Conservation (phyloP, 495 filamentous ascomycete genomes). For the Trichocladium uniseriatum region DNA sequence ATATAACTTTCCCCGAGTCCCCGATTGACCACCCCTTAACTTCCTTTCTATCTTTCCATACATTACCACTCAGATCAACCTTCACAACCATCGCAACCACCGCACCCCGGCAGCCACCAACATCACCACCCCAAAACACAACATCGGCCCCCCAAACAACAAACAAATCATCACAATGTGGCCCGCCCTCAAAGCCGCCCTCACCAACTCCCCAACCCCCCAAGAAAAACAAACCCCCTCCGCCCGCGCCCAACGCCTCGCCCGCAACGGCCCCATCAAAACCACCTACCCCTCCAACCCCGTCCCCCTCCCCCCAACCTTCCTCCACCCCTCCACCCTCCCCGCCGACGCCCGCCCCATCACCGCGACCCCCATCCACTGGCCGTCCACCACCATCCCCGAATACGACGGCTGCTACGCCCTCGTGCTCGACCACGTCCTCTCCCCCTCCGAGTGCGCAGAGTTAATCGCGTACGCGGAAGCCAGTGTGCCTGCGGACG, state of each 20-base stretch:
- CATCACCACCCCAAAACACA: background rate
- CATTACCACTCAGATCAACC: too few relatives aligned
- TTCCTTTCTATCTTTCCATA: too few relatives aligned
- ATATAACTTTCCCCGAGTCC: too few relatives aligned
- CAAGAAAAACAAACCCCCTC: too few relatives aligned
- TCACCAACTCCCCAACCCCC: background rate
- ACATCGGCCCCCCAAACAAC: background rate
- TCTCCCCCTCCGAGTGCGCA: slow-evolving; percentile 52
- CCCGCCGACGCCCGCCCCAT: slow-evolving; percentile 16
- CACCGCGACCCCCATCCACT: slow-evolving; percentile 41
- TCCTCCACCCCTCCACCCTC: slow-evolving; percentile 19
- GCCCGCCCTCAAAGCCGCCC: background rate
- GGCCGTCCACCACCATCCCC: slow-evolving; percentile 39
- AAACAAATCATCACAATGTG: background rate
- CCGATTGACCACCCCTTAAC: too few relatives aligned
- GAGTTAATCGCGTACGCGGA: slow-evolving; percentile 51
- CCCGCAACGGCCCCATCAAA: background rate
- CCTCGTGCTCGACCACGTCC: slow-evolving; percentile 53
- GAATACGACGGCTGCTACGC: slow-evolving; percentile 50
- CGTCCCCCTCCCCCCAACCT: slow-evolving; percentile 24
- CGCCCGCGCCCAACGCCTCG: background rate
- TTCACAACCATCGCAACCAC: too few relatives aligned
- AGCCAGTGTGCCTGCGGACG: slow-evolving; percentile 27
- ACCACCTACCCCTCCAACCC: slow-evolving; percentile 26
- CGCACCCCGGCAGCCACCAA: background rate